Base-by-base conservation (phyloP, 139 green algal genomes). In the Closterium sp. region DNA sequence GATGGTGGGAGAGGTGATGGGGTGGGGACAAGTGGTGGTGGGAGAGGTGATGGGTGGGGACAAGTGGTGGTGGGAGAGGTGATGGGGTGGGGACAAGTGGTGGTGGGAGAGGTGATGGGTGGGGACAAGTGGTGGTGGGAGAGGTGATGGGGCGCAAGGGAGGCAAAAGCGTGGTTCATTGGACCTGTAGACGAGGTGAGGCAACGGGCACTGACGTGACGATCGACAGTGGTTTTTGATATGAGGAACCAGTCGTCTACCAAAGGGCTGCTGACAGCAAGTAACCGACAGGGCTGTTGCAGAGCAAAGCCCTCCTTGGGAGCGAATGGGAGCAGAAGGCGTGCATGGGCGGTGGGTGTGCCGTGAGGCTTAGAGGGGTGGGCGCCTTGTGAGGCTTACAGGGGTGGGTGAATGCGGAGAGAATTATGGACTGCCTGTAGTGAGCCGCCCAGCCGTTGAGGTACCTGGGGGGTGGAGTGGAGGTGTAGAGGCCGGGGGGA, bases 391-490 rank as follows among this genome's bases (percentile, higher is more conserved):
- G 30, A 34, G 36, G 25, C 88, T 91, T 33, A 93, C 89, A 91
- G 34, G 91, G 43, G 91, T 64, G 30, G 1, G 94, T 76, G 91
- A 98, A 98, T 86, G 94, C 95, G 84, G 91, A 95, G 9, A 98
- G 94, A 76, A 99, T 76, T 0, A 99, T 94, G 2, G 96, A 99
- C 94, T 99, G 98, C 32, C 97, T 94, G 91, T 97, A 97, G 31
- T 95, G 90, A 21, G 38, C 89, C 4, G 93, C 95, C 35, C 91
- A 90, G 21, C 95, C 95, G 90, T 96, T 95, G 10, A 96, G 89
- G 81, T 95, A 94, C 84, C 91, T 94, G 91, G 34, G 88, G 84
- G 0, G 85, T 16, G 0, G 87, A 3, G 25, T 34, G 55, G 87
- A 2, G 76, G 28, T 21, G 4, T 0, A 4, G 89, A 69, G 25